Base-by-base conservation (phyloP, 1,139 yeast species). In the Saccharomyces hybrid region DNA sequence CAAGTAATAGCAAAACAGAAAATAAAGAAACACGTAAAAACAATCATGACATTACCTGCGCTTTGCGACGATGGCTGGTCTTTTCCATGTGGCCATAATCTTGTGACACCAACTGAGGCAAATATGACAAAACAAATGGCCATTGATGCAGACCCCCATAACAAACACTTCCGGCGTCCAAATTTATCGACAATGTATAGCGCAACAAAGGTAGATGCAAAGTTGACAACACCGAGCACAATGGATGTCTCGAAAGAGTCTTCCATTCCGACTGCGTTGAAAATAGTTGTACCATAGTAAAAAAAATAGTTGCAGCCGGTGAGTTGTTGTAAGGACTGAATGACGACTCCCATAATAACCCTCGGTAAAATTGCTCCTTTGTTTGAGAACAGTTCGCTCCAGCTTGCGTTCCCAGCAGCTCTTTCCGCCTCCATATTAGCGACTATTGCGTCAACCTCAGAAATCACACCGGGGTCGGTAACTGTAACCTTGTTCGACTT, bases 211-310 rank as follows among this genome's bases (percentile, higher is more conserved):
- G 93, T 86, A 28, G 89, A 83, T 38, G 76, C 81, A 71, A 86
- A 83, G 75, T 86, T 86, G 60, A 86, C 87, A 60, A 82, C 76
- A 74, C 91, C 91, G 55, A 86, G 75, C 59, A 86, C 75, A 61
- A 86, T 84, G 29, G 90, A 79, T 16, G 90, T 84, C 69, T 83
- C 78, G 73, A 82, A 86, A 44, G 93, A 79, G 69, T 83, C 88
- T 53, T 71, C 61, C 68, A 85, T 72, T 64, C 91, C 90, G 21
- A 49, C 51, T 26, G 51, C 47, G 38, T 49, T 38, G 41, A 49
- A 49, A 49, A 49, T 49, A 12, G 51, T 41, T 2, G 51, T 49
- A 49, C 51, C 51, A 27, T 49, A 49, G 48, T 49, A 49, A 42
- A 49, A 49, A 21, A 49, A 49, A 46, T 49, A 49, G 51, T 49